Conservation (phyloP, 257 asterid species). For the Solanum corneliomulleri region DNA sequence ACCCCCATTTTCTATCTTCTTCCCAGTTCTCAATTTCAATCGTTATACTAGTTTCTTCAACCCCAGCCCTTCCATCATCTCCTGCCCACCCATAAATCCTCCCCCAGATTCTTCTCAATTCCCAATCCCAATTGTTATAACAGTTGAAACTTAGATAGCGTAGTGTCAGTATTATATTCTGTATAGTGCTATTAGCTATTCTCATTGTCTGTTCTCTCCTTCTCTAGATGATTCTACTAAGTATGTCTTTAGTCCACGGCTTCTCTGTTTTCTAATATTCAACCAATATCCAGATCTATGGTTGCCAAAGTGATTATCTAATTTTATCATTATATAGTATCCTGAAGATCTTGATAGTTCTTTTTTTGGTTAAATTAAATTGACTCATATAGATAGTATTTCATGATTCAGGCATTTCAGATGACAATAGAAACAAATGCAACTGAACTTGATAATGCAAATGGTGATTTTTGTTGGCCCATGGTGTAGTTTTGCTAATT, state of each 20-base stretch:
- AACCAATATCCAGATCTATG: background rate
- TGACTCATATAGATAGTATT: background rate
- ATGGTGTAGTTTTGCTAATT: background rate
- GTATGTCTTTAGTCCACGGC: background rate
- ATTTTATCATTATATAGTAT: background rate
- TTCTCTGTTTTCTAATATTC: background rate
- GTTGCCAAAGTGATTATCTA: background rate
- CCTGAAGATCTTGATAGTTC: background rate
- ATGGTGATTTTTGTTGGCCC: background rate
- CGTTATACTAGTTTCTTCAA: background rate
- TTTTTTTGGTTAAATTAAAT: background rate
- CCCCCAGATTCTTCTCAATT: background rate
- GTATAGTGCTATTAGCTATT: background rate
- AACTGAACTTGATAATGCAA: background rate
- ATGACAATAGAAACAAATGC: background rate
- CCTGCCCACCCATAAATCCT: background rate
- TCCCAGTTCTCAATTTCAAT: background rate
- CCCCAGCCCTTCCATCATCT: background rate
- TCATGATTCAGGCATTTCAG: background rate
- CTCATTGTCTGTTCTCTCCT: background rate
- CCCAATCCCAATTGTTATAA: background rate
- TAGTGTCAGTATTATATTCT: background rate
- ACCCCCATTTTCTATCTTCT: background rate
- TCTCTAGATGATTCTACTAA: background rate
- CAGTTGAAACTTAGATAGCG: background rate